Base-by-base conservation (phyloP, 306 rosid species). In the Dalbergia cultrata region DNA sequence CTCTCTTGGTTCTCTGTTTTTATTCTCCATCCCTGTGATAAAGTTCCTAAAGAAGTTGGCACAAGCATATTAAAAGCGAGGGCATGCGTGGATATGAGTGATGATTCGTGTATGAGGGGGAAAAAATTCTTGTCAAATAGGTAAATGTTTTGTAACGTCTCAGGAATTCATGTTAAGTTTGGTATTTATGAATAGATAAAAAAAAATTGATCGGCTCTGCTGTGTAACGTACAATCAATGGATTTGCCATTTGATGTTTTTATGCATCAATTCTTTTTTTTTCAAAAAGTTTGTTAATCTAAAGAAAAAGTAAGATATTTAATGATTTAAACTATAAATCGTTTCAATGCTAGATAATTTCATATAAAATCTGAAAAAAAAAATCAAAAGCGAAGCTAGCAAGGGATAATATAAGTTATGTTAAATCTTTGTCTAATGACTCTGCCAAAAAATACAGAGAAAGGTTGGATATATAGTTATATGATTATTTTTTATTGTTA, bases 21-120 rank as follows among this genome's bases (percentile, higher is more conserved):
- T 50, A 61, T 88, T 76, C 69, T 82, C 63, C 60, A 50, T 87
- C 80, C 26, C 75, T 80, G 19, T 41, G 7, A 35, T 76, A 75
- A 81, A 72, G 43, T 74, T 82, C 44, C 67, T 84, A 56, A 61
- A 80, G 45, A 35, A 57, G 33, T 50, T 68, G 60, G 73, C 84
- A 21, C n/a, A 77, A 82, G 80, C 88, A 86, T 76, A 58, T 84
- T 70, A 64, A 59, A 82, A 83, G 69, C 62, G 33, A 50, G 74
- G 9, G 34, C 62, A 50, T 26, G 62, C 74, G 12, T 26, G 67
- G 19, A 71, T 17, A 12, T 50, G 75, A 70, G 47, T 49, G 16
- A 44, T 4, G 49, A 35, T 26, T 62, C 44, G 18, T 33, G 43
- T 31, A 7, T 43, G 14, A 71, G 22, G 9, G 69, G 18, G 19